Evolutionary conservation across 306 rosid genomes (phyloP), one percentile per base, ranked within the genome.

Genomic region (Alnus rubra): DNA sequence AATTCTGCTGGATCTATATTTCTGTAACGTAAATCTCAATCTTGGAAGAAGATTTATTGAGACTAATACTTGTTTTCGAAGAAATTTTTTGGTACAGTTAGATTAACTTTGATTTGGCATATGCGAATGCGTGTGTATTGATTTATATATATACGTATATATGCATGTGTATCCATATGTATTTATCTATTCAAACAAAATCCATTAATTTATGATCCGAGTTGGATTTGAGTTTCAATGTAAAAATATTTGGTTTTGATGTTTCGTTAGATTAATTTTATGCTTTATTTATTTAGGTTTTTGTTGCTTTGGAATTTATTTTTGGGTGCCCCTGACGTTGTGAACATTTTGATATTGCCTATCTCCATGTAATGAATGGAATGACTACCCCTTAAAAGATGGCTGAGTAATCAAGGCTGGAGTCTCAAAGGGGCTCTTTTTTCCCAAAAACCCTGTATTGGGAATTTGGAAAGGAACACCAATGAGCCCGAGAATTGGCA

Each of bases 401-500:
- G 16, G 52, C 23, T 69, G 35, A 30, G 10, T 54, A 90, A 92
- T 88, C 98, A 88, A 90, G 98, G 98, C 98, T 90, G 98, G 96
- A 86, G 75, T 94, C 98, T 94, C 87, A 13, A 83, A 78, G 77
- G 82, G 74, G 80, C 92, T 92, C 86, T 82, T 82, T 86, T 82
- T 37, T 44, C 86, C 81, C 45, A 42, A 68, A 78, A 79, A 37
- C 33, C 87, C 90, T 47, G 0, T 0, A 6, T 7, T 8, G 76
- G 88, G 90, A 35, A 73, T 83, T 93, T 90, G 96, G 93, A 30
- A 76, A 79, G 88, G 80, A 89, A 92, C 60, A 89, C 96, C 13
- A 13, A 76, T 76, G 96, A 94, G 96, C 92, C 77, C 42, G 98
- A 94, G 98, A 89, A 86, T 94, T 94, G 98, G 98, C 89, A 85